phyloP scores from a whole-genome alignment of 2,329 filamentous ascomycete genomes.

The Phyllosticta capitalensis region DNA sequence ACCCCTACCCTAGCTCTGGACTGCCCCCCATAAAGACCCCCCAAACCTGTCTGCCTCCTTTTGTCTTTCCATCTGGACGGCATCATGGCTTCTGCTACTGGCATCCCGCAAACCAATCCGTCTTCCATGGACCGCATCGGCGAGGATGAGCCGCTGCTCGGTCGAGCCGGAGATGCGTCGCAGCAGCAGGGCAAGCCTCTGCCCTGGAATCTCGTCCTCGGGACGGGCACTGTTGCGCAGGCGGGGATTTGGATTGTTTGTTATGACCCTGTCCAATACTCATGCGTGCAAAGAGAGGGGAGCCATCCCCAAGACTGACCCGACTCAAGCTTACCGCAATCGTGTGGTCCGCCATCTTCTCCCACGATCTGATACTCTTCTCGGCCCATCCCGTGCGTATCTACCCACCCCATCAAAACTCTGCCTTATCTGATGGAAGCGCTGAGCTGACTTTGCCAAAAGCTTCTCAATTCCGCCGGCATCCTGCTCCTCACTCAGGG shows the following conservation, averaged over 20 bases:
- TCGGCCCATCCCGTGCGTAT: slow-evolving; percentile 71
- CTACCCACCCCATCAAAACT: not conserved
- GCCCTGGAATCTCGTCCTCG: slow-evolving; percentile 70
- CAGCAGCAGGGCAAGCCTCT: slow-evolving; percentile 58
- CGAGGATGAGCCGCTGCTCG: slow-evolving; percentile 59
- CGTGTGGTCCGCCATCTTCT: slow-evolving; percentile 70
- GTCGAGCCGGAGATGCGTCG: slow-evolving; percentile 60
- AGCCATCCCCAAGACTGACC: not conserved
- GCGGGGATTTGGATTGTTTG: slow-evolving; percentile 61
- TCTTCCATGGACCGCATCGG: slow-evolving; percentile 26
- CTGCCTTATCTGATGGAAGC: slow-evolving; percentile 11
- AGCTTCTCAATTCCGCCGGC: slow-evolving; percentile 52
- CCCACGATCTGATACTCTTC: slow-evolving; percentile 66
- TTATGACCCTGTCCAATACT: slow-evolving; percentile 6
- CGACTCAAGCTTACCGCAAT: slow-evolving; percentile 54
- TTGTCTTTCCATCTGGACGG: no score
- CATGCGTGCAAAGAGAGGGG: not conserved
- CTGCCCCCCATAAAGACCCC: not conserved
- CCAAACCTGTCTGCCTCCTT: not conserved
- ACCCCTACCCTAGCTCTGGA: not conserved
- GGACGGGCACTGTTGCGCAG: slow-evolving; percentile 74
- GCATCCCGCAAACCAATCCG: slow-evolving; percentile 48
- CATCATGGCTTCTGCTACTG: slow-evolving; percentile 59
- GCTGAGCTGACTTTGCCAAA: not conserved
- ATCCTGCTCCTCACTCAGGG: slow-evolving; percentile 69